Base-by-base conservation (phyloP, 1,284 basidiomycete genomes). In the Rhodofomes roseus region DNA sequence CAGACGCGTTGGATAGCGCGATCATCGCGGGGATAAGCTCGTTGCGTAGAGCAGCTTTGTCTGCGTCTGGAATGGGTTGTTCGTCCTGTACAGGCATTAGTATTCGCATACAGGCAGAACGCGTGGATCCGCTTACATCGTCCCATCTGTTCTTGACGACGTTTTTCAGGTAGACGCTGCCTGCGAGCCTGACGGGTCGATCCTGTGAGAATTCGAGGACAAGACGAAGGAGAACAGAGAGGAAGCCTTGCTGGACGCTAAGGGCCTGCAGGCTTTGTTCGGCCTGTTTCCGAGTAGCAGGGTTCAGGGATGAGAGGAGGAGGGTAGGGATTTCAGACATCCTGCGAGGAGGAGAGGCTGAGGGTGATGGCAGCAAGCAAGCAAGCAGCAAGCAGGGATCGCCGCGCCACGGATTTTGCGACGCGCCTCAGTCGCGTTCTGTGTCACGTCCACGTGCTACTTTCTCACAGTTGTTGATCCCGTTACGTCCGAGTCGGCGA, bases 161-260 rank as follows among this genome's bases (percentile, higher is more conserved):
- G 71, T 96, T 96, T 78, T 96, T 97, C 64, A 96, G 86, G 75
- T 90, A 95, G 50, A 96, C 87, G 60, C 89, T 88, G 1, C 85
- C 95, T 2, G 93, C 86, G 59, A 95, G 85, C 66, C 93, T 79
- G 39, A 92, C 83, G 1, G 90, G 77, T 61, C 85, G 84, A 71
- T 89, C 84, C 68, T 88, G 83, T 1, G 84, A 76, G 39, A 79
- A 71, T 66, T 90, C 81, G 62, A 95, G 83, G 59, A 94, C 84
- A 62, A 96, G 84, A 48, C 78, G 74, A 31, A 95, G 82, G 36
- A 93, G 80, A 69, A 85, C 80, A 1, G 83, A 77, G 16, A 95
- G 80, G 74, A 96, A 97, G n/a, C 90, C 91, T 2, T 81, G 80
- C 68, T 95, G 90, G 2, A 74, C 63, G 65, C 92, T 90, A 65